Base-by-base conservation (phyloP, 371 early-diverging fungal species). In the Actinomortierella ambigua region DNA sequence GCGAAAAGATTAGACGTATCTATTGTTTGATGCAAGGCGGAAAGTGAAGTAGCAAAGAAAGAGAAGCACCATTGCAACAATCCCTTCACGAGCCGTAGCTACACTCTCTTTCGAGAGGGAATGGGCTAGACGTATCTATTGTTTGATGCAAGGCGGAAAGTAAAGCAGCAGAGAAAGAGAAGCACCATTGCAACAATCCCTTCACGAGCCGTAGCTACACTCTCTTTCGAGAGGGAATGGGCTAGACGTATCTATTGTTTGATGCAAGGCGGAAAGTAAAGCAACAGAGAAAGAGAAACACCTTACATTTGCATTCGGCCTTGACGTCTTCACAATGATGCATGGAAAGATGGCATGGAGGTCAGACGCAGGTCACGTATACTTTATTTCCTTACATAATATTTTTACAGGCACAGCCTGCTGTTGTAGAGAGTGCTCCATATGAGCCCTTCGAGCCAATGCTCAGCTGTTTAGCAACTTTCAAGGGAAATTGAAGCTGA, bases 61-160 rank as follows among this genome's bases (percentile, higher is more conserved):
- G 53, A 53, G 22, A 57, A 57, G 17, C 41, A 50, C 50, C 58
- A 27, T 50, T 50, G 50, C 58, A 57, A 39, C 58, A 57, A 57
- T 57, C 58, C 58, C 58, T 57, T 57, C 58, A 50, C 57, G 49
- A 57, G 57, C 34, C 57, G 57, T 47, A 39, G 34, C 57, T 49
- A 6, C 39, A 57, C 48, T 57, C 48, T 57, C 57, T 57, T 1
- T 22, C 57, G 39, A 57, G 57, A 57, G 48, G 57, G 57, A 57
- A 57, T 57, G 49, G 57, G 57, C 57, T 57, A 57, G 57, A 7
- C 48, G 49, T 53, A 44, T 44, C 44, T 44, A 44, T 44, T 44
- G 44, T 44, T 44, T 44, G 44, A 44, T 44, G 44, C 44, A 44
- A 5, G 44, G 13, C 13, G 13, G 44, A 20, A 13, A 13, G 15